phyloP scores from a whole-genome alignment of 345 rosid species.

The Hypericum androsaemum region DNA sequence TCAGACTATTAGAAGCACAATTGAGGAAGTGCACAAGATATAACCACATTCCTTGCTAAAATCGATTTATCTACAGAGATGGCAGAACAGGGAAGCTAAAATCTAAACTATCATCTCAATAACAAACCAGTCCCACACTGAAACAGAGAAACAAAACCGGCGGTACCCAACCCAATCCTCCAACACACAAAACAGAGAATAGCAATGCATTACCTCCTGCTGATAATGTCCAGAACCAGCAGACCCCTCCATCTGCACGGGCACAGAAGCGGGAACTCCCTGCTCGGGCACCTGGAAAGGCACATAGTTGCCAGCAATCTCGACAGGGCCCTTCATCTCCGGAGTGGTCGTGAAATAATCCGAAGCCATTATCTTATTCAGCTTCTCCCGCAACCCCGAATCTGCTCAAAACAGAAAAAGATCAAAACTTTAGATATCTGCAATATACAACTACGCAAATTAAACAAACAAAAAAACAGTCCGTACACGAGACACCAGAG shows the following conservation, averaged over 20 bases:
- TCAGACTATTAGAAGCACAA: no score
- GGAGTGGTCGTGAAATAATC: slow-evolving; percentile 77
- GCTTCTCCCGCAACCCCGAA: slow-evolving; percentile 61
- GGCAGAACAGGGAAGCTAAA: no score
- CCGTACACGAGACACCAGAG: slow-evolving; percentile 51
- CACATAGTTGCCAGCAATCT: slow-evolving; percentile 51
- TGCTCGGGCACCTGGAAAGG: slow-evolving; percentile 51
- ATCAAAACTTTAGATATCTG: background rate
- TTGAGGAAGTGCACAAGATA: no score
- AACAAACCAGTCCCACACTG: no score
- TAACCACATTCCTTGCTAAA: no score
- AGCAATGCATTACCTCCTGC: slow-evolving; percentile 17
- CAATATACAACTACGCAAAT: background rate
- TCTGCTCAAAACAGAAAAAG: slow-evolving; percentile 32
- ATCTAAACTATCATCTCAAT: no score
- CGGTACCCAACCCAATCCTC: no score
- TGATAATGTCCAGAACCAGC: slow-evolving; percentile 22
- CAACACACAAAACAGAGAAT: no score
- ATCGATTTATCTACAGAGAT: no score
- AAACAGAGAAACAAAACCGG: no score
- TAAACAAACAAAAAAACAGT: slow-evolving; percentile 1
- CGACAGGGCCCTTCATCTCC: slow-evolving; percentile 78
- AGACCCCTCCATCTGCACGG: slow-evolving; percentile 36
- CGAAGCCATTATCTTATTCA: slow-evolving; percentile 75
- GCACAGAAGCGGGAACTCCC: slow-evolving; percentile 21